Base-by-base conservation (phyloP, 1,284 basidiomycete species). In the Quambalaria eucalypti region DNA sequence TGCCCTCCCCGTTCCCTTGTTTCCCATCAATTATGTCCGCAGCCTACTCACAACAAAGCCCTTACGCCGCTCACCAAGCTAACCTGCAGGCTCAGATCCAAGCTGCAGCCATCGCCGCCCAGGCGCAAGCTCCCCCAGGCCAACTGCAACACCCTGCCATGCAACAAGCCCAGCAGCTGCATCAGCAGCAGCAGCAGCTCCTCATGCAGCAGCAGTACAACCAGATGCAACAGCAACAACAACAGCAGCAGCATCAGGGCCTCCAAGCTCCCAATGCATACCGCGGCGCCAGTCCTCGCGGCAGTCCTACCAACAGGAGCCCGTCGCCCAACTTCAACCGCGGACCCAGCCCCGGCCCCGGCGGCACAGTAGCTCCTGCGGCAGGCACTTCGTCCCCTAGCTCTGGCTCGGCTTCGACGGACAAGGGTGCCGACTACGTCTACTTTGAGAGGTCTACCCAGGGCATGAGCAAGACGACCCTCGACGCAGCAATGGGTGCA, bases 401-500 rank as follows among this genome's bases (percentile, higher is more conserved):
- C 19, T 30, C 25, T 19, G 30, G 31, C n/a, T 12, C n/a, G 10
- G 25, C 30, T n/a, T 10, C 49, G 12, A 25, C 30, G 19, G 77
- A 78, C 31, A 78, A 78, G 59, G 80, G 79, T 19, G 77, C 78
- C 25, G 85, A 88, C 78, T 89, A 98, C 78, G 91, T 97, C 68
- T 96, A 93, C 80, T 98, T 97, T 78, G 88, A 95, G 76, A 82
- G 93, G 52, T 86, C 85, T 52, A 87, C 88, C 1, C 79, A 81
- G 47, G 84, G 84, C 59, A 93, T 96, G 79, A 87, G 86, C 29
- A 85, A 91, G 64, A 85, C 88, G 70, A 88, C 90, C 36, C 82
- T 91, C 54, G 90, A 92, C 56, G 88, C 90, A 59, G 87, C 91
- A 3, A 96, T 90, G 53, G 88, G 88, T 21, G 91, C 93, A 29